Evolutionary conservation across 163 green algal genomes (phyloP).

Genomic region (Scenedesmus sp.): DNA sequence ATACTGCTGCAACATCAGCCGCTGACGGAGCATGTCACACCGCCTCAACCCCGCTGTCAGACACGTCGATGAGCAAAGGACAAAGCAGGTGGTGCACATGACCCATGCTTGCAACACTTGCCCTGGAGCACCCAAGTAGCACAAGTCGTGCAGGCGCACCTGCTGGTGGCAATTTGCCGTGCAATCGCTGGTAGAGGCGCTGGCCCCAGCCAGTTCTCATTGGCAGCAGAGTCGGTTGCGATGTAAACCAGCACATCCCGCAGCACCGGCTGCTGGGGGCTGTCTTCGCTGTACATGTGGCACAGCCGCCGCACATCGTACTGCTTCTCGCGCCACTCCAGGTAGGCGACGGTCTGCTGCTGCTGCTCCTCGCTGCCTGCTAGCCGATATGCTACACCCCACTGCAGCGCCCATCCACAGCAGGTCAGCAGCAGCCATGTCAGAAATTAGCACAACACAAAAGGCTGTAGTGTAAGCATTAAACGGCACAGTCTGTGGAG

Average conservation of each 20-base stretch:
- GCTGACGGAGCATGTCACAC: no score
- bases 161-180: conserved; percentile 72
- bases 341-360: conserved; percentile 69
- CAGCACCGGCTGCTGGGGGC: conserved; percentile 42
- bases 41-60: no score
- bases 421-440: background rate
- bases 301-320: conserved; percentile 80
- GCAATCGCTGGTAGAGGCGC: conserved; percentile 72
- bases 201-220: conserved; percentile 81
- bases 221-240: conserved; percentile 58
- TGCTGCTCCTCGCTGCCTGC: conserved; percentile 70
- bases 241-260: conserved; percentile 69
- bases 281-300: conserved; percentile 65
- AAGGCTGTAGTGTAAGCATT: no score
- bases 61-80: no score
- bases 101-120: no score
- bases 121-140: no score
- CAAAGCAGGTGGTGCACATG: no score
- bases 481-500: no score
- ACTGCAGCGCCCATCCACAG: conserved; percentile 58
- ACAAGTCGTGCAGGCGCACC: background rate
- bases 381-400: conserved; percentile 76
- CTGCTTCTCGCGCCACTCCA: conserved; percentile 89
- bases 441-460: no score
- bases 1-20: no score